These are phyloP conservation scores for Penicillium flavigenum DNA, from an alignment of 495 filamentous ascomycete species.

Conservation along the genomic window DNA sequence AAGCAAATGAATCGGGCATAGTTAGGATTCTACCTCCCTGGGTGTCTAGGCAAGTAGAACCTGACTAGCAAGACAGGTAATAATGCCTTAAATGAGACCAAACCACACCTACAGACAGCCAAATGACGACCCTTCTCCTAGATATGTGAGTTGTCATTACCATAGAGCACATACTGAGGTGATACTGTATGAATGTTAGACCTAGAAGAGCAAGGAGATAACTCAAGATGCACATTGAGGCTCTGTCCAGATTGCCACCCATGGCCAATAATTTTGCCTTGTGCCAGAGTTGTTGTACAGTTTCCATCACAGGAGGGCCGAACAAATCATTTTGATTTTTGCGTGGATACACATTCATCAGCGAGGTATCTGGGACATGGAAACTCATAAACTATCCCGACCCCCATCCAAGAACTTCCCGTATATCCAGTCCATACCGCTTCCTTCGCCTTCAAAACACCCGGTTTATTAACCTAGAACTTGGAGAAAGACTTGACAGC, in stretches of 20 bases:
- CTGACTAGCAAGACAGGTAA: neutral
- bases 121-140: neutral
- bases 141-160: neutral
- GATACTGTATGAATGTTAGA: neutral
- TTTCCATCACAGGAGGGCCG: slow-evolving; percentile 36
- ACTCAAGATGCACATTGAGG: slow-evolving; percentile 22
- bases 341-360: slow-evolving; percentile 50
- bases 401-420: slow-evolving; percentile 41
- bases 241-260: slow-evolving; percentile 15
- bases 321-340: slow-evolving; percentile 49
- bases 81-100: neutral
- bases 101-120: neutral
- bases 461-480: slow-evolving; percentile 66
- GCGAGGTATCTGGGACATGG: slow-evolving; percentile 51
- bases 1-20: neutral
- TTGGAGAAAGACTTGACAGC: slow-evolving; percentile 95
- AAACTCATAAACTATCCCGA: slow-evolving; percentile 53
- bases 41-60: neutral
- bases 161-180: neutral
- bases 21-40: neutral
- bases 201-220: slow-evolving; percentile 18
- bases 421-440: slow-evolving; percentile 47
- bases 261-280: slow-evolving; percentile 10
- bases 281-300: slow-evolving; percentile 28
- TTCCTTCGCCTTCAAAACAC: slow-evolving; percentile 46